These are phyloP conservation scores for Xanthoparmelia taractica DNA, from an alignment of 495 filamentous ascomycete species.

Conservation along the genomic window DNA sequence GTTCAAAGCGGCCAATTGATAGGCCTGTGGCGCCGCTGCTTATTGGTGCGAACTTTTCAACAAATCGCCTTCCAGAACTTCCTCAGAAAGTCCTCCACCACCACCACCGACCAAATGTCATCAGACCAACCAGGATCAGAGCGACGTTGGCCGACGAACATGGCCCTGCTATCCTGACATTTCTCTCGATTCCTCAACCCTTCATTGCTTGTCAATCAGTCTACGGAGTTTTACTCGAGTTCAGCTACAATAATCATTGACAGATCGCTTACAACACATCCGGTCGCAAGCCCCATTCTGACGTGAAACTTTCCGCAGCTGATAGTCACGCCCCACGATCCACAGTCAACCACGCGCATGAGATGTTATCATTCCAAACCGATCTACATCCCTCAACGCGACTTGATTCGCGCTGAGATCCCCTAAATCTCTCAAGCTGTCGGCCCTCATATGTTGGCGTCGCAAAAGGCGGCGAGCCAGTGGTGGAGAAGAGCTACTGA, in stretches of 20 bases:
- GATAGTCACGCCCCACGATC: neutral
- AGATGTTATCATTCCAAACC: slow-evolving; percentile 6
- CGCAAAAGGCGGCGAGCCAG: slow-evolving; percentile 28
- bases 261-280: slow-evolving; percentile 16
- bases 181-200: neutral
- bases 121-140: slow-evolving; percentile 6
- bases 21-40: neutral
- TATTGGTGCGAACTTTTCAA: neutral
- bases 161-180: neutral
- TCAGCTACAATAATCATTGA: slow-evolving; percentile 5
- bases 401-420: slow-evolving; percentile 20
- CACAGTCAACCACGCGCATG: slow-evolving; percentile 14
- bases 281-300: slow-evolving; percentile 11
- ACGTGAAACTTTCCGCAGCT: slow-evolving; percentile 11
- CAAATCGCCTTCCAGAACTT: neutral
- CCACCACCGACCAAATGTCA: slow-evolving; percentile 7
- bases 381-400: slow-evolving; percentile 15
- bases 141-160: neutral
- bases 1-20: neutral
- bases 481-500: slow-evolving; percentile 27
- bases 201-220: too few relatives aligned
- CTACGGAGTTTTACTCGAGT: slow-evolving; percentile 7
- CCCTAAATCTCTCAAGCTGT: slow-evolving; percentile 26
- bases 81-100: neutral
- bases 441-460: slow-evolving; percentile 29